Conservation (phyloP, 495 filamentous ascomycete genomes). For the Hapsidospora chrysogenum region DNA sequence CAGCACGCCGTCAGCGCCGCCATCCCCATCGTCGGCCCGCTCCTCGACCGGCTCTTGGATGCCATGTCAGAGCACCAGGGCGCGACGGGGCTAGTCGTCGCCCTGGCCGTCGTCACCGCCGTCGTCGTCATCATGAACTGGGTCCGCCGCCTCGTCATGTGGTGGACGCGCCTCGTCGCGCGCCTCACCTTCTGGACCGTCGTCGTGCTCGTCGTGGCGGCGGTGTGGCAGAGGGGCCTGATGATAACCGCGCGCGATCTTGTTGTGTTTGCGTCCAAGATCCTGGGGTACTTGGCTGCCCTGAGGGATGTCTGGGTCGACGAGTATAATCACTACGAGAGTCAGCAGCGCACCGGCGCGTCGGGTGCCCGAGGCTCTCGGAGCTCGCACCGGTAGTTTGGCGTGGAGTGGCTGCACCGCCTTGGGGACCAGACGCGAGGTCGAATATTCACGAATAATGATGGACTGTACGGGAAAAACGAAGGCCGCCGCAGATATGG, state of each 20-base stretch:
- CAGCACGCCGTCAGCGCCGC: constrained; percentile 15
- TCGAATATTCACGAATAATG: neutral
- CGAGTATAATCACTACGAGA: constrained; percentile 33
- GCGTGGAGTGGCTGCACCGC: neutral
- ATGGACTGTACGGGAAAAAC: too few species aligned
- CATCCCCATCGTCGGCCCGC: constrained; percentile 24
- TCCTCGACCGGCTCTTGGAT: constrained; percentile 23
- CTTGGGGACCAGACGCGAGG: neutral
- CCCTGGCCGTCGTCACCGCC: constrained; percentile 33
- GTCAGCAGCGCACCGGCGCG: constrained; percentile 9
- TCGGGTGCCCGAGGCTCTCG: too few species aligned
- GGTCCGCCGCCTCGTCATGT: constrained; percentile 50
- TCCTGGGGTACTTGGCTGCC: constrained; percentile 31
- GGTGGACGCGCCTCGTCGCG: constrained; percentile 48
- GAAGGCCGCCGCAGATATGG: too few species aligned
- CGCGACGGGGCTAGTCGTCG: constrained; percentile 29
- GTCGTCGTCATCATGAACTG: constrained; percentile 43
- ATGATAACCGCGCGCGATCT: constrained; percentile 42
- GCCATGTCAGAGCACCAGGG: constrained; percentile 32
- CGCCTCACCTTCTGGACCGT: constrained; percentile 40
- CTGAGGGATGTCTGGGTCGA: constrained; percentile 37
- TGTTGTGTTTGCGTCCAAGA: constrained; percentile 12
- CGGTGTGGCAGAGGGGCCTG: constrained; percentile 46
- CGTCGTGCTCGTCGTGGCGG: constrained; percentile 29
- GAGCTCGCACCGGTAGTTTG: too few species aligned